These are phyloP conservation scores for Pseudogymnoascus sp. DNA, from an alignment of 2,329 filamentous ascomycete genomes.

Conservation along the genomic window DNA sequence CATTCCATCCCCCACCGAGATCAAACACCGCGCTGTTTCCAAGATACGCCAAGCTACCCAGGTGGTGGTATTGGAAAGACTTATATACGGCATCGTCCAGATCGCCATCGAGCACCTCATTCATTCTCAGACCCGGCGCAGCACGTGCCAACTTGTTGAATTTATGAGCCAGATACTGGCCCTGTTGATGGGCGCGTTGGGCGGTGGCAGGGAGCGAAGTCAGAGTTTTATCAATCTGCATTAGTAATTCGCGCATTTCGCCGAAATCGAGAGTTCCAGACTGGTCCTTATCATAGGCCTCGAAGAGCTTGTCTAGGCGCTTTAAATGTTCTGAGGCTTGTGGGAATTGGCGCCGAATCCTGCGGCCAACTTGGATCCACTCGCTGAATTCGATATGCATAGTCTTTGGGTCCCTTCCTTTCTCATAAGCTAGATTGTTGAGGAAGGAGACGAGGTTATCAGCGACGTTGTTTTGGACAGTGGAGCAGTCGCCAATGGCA, in stretches of 20 bases:
- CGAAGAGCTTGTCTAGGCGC: slow-evolving; percentile 84
- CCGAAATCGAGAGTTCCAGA: slow-evolving; percentile 90
- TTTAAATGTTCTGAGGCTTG: slow-evolving; percentile 82
- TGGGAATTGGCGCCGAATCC: slow-evolving; percentile 83
- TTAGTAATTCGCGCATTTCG: slow-evolving; percentile 80
- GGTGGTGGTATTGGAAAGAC: slow-evolving; percentile 87
- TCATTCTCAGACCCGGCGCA: slow-evolving; percentile 65
- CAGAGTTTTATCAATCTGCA: slow-evolving; percentile 89
- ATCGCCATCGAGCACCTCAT: slow-evolving; percentile 81
- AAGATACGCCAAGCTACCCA: slow-evolving; percentile 88
- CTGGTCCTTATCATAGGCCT: slow-evolving; percentile 86
- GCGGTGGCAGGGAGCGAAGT: slow-evolving; percentile 92
- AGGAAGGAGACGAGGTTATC: slow-evolving; percentile 88
- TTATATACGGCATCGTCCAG: slow-evolving; percentile 88
- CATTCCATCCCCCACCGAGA: slow-evolving; percentile 65
- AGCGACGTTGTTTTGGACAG: slow-evolving; percentile 94
- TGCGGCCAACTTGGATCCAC: slow-evolving; percentile 77
- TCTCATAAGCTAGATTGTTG: slow-evolving; percentile 83
- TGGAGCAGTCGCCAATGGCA: slow-evolving; percentile 90
- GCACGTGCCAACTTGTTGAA: slow-evolving; percentile 84
- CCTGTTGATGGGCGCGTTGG: slow-evolving; percentile 93
- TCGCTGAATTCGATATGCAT: slow-evolving; percentile 79
- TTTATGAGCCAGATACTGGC: slow-evolving; percentile 84
- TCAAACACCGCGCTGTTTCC: slow-evolving; percentile 97
- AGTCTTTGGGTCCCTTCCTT: slow-evolving; percentile 81